Percentiles rank a stretch among this genome's conserved stretches.
Conservation (phyloP, 1,139 yeast genomes). For the Groenewaldozyma sp. region DNA sequence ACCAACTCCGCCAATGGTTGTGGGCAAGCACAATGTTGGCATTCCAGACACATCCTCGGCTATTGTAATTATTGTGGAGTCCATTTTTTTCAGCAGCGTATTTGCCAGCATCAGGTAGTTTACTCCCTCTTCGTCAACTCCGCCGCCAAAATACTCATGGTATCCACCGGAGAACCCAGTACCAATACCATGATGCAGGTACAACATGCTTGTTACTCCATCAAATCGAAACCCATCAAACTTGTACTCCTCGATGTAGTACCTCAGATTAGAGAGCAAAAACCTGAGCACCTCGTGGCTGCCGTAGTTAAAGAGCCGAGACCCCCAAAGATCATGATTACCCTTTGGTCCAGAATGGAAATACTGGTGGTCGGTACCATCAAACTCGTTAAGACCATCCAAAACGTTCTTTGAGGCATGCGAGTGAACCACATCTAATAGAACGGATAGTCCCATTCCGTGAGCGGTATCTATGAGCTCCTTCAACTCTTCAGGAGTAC, state of each 20-base stretch:
- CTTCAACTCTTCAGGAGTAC: slow-evolving; percentile 90
- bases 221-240: slow-evolving; percentile 97
- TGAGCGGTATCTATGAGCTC: slow-evolving; percentile 90
- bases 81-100: slow-evolving; percentile 50
- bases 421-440: slow-evolving; percentile 89
- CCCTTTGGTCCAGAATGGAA: slow-evolving; percentile 88
- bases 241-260: slow-evolving; percentile 68
- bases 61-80: slow-evolving; percentile 58
- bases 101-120: slow-evolving; percentile 85
- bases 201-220: slow-evolving; percentile 92
- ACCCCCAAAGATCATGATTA: slow-evolving; percentile 88
- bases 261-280: slow-evolving; percentile 77
- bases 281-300: slow-evolving; percentile 85
- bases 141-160: slow-evolving; percentile 76
- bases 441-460: slow-evolving; percentile 72
- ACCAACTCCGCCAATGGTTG: slow-evolving; percentile 75
- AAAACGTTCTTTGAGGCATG: slow-evolving; percentile 92
- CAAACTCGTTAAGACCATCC: slow-evolving; percentile 88
- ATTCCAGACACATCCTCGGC: slow-evolving; percentile 98
- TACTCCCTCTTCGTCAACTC: slow-evolving; percentile 81
- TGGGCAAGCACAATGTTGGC: slow-evolving; percentile 84
- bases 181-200: slow-evolving; percentile 85
- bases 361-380: slow-evolving; percentile 92
- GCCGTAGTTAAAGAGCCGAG: slow-evolving; percentile 84
- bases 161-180: slow-evolving; percentile 87